Evolutionary conservation across 1,284 basidiomycete species (phyloP).

Genomic region (Apiotrichum veenhuisii): DNA sequence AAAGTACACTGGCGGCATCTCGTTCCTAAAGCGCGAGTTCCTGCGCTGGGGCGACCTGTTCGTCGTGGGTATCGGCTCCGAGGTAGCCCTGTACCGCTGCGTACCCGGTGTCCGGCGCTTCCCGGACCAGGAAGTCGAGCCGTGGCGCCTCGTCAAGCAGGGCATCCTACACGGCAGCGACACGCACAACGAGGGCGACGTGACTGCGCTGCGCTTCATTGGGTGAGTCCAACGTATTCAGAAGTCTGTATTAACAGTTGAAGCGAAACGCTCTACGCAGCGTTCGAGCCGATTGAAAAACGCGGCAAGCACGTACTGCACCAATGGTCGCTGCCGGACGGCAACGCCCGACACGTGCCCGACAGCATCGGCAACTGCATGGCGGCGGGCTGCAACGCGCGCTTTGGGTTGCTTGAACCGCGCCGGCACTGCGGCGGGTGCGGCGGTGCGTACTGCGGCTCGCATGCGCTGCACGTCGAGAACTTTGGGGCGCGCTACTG

Average conservation of each 20-base stretch:
- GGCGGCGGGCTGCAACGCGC: slow-evolving; percentile 34
- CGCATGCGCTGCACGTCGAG: slow-evolving; percentile 45
- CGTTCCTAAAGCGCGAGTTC: slow-evolving; percentile 46
- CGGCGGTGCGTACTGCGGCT: slow-evolving; percentile 47
- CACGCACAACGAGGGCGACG: slow-evolving; percentile 21
- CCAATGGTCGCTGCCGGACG: slow-evolving; percentile 49
- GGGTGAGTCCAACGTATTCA: slow-evolving; percentile 41
- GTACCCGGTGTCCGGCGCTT: slow-evolving; percentile 27
- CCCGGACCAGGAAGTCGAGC: slow-evolving; percentile 30
- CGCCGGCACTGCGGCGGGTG: slow-evolving; percentile 48
- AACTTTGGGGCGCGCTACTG: slow-evolving; percentile 43
- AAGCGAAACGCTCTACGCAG: slow-evolving; percentile 48
- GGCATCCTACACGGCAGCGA: slow-evolving; percentile 35
- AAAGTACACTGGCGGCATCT: slow-evolving; percentile 42
- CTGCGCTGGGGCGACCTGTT: slow-evolving; percentile 38
- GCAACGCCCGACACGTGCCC: slow-evolving; percentile 39
- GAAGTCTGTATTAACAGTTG: too few species aligned
- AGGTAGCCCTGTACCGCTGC: slow-evolving; percentile 25
- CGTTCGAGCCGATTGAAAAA: slow-evolving; percentile 26
- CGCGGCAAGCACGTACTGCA: slow-evolving; percentile 34
- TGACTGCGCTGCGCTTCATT: slow-evolving; percentile 41
- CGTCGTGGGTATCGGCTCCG: slow-evolving; percentile 38
- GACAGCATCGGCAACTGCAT: slow-evolving; percentile 40
- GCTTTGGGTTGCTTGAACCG: slow-evolving; percentile 48
- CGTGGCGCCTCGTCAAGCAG: slow-evolving; percentile 43